Percentiles rank a stretch among this genome's conserved stretches.
Evolutionary conservation across 306 rosid species (phyloP).

Genomic region (Vicia sativa): DNA sequence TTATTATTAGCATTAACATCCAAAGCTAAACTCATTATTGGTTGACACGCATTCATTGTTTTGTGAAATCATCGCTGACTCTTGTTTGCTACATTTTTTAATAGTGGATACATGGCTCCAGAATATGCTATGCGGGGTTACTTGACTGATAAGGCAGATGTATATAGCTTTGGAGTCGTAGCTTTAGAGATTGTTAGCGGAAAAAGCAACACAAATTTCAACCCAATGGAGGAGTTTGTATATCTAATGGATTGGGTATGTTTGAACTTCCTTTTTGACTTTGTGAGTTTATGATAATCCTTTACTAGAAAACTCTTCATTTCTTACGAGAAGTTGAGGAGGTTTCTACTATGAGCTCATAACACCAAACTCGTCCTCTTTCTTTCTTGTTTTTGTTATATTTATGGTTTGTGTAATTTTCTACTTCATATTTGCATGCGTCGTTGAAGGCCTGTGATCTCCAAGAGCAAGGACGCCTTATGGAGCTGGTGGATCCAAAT

Average conservation of each 20-base stretch:
- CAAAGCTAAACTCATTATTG: neutral
- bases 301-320: too few species aligned
- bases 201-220: slow-evolving; percentile 61
- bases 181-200: slow-evolving; percentile 78
- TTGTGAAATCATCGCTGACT: slow-evolving; percentile 29
- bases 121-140: slow-evolving; percentile 81
- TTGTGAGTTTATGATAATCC: too few species aligned
- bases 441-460: slow-evolving; percentile 63
- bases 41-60: neutral
- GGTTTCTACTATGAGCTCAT: too few species aligned
- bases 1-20: slow-evolving; percentile 5
- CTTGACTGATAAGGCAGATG: slow-evolving; percentile 75
- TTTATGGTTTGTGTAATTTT: slow-evolving; percentile 16
- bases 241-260: slow-evolving; percentile 88
- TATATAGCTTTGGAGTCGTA: slow-evolving; percentile 74
- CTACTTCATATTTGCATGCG: slow-evolving; percentile 11
- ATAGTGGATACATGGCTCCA: slow-evolving; percentile 85
- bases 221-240: slow-evolving; percentile 68
- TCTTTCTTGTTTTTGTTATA: slow-evolving; percentile 16
- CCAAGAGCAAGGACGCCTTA: slow-evolving; percentile 82
- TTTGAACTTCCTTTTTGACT: slow-evolving; percentile 2
- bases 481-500: slow-evolving; percentile 68
- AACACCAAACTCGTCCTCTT: neutral
- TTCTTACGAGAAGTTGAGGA: too few species aligned
- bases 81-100: slow-evolving; percentile 12